Evolutionary conservation across 2,329 filamentous ascomycete species (phyloP).

Genomic region (Aspergillus fumigatiaffinis): DNA sequence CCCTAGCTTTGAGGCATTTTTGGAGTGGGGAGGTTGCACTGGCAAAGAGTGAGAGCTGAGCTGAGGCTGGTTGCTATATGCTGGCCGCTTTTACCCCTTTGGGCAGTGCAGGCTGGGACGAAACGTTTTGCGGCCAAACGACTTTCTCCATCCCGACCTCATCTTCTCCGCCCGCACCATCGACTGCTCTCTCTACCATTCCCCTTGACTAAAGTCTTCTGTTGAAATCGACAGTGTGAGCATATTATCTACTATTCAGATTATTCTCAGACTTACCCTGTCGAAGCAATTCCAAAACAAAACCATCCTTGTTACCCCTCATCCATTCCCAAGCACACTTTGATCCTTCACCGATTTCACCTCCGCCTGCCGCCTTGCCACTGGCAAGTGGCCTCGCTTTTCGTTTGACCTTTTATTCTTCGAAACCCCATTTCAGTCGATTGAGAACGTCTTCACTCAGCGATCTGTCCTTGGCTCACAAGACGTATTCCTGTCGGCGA

Average conservation of each 20-base stretch:
- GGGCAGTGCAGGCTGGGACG: slow-evolving; percentile 7
- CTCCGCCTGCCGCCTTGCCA: slow-evolving; percentile 12
- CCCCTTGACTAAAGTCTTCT: not conserved
- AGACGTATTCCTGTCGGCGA: slow-evolving; percentile 1
- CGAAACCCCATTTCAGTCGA: not conserved
- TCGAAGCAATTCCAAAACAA: slow-evolving; percentile 1
- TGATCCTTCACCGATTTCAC: slow-evolving; percentile 12
- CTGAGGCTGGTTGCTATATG: not conserved
- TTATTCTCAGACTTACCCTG: not conserved
- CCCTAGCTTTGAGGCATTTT: not conserved
- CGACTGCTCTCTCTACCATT: not conserved
- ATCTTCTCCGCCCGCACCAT: not conserved
- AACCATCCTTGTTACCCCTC: not conserved
- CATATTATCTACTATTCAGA: not conserved
- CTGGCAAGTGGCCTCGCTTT: slow-evolving; percentile 10
- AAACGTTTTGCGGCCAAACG: slow-evolving; percentile 1
- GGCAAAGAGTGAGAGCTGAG: not conserved
- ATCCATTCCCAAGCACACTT: not conserved
- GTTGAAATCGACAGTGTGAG: not conserved
- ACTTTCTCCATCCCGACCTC: slow-evolving; percentile 1
- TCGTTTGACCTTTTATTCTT: not conserved
- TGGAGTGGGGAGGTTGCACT: not conserved
- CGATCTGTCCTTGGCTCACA: not conserved
- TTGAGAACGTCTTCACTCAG: not conserved
- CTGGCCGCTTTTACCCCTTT: slow-evolving; percentile 12